These are phyloP conservation scores for Aspergillus intermedius DNA, from an alignment of 2,329 filamentous ascomycete species.

Conservation along the genomic window DNA sequence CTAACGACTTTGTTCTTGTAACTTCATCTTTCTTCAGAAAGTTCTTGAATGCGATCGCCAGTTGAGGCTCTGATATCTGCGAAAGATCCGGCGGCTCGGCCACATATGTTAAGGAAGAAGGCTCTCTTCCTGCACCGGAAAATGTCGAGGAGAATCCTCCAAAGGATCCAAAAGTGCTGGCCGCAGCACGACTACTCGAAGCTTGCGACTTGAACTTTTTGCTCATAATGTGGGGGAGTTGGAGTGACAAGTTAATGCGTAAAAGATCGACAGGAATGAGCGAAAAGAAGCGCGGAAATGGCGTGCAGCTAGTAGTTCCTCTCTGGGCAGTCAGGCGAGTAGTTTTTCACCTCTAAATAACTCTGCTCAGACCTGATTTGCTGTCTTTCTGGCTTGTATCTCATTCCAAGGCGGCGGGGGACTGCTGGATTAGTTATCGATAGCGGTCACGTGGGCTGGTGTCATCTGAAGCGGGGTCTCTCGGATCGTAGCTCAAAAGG, in stretches of 20 bases:
- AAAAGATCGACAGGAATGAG: constrained; percentile 5
- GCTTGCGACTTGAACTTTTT: constrained; percentile 59
- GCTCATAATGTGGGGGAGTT: constrained; percentile 44
- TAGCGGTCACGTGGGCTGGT: constrained; percentile 26
- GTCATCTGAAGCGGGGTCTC: too few species aligned
- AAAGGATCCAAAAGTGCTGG: constrained; percentile 44
- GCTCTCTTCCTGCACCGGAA: constrained; percentile 36
- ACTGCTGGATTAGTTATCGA: constrained; percentile 12
- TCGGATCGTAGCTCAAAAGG: too few species aligned
- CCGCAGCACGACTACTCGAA: constrained; percentile 55
- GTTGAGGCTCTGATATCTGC: constrained; percentile 67
- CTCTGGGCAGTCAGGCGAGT: not conserved
- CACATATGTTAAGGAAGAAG: constrained; percentile 74
- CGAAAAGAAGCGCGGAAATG: not conserved
- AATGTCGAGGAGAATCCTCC: constrained; percentile 33
- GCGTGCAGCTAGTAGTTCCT: not conserved
- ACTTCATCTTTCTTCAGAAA: constrained; percentile 86
- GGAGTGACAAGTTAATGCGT: too few species aligned
- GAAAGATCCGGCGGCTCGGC: constrained; percentile 77
- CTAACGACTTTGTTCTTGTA: constrained; percentile 83
- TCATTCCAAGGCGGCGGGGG: constrained; percentile 1
- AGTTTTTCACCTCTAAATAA: not conserved
- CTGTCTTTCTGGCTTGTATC: not conserved
- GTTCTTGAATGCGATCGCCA: constrained; percentile 88
- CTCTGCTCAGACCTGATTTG: not conserved